These are phyloP conservation scores for Microbotryum violaceum DNA, from an alignment of 1,284 basidiomycete species.

Conservation along the genomic window DNA sequence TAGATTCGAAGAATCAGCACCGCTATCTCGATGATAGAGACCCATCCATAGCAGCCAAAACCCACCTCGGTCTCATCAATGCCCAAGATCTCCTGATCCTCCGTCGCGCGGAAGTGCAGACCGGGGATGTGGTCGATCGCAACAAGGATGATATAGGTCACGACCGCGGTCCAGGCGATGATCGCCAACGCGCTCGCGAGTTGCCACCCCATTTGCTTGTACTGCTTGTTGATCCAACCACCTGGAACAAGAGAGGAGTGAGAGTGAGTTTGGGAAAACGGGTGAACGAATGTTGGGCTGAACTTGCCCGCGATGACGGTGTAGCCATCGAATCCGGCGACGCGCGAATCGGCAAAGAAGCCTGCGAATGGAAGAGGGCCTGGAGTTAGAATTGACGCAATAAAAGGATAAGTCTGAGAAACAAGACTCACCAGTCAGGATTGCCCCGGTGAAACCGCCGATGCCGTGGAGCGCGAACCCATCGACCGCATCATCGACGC, in stretches of 20 bases:
- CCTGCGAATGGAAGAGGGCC: slow-evolving; percentile 1
- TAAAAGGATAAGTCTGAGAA: neutral
- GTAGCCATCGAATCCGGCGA: slow-evolving; percentile 75
- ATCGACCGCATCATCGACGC: slow-evolving; percentile 24
- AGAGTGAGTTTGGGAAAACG: too few relatives aligned
- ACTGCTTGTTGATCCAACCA: slow-evolving; percentile 67
- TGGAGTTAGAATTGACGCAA: too few relatives aligned
- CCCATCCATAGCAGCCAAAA: neutral
- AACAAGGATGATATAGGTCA: slow-evolving; percentile 72
- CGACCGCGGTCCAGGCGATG: slow-evolving; percentile 55
- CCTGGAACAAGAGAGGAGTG: neutral
- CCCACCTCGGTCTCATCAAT: slow-evolving; percentile 80
- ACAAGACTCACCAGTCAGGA: neutral
- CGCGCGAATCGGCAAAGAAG: slow-evolving; percentile 65
- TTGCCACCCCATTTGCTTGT: slow-evolving; percentile 83
- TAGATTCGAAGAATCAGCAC: too few relatives aligned
- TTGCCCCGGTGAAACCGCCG: slow-evolving; percentile 37
- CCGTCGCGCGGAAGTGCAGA: slow-evolving; percentile 64
- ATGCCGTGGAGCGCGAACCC: slow-evolving; percentile 27
- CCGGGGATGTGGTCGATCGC: slow-evolving; percentile 87
- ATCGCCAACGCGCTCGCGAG: slow-evolving; percentile 70
- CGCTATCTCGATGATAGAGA: too few relatives aligned
- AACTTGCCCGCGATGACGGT: slow-evolving; percentile 59
- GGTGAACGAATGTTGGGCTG: neutral
- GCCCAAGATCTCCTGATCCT: slow-evolving; percentile 83